Percentiles rank a stretch among this genome's conserved stretches.
Evolutionary conservation across 345 rosid species (phyloP).

Genomic region (Odontarrhena argentea): DNA sequence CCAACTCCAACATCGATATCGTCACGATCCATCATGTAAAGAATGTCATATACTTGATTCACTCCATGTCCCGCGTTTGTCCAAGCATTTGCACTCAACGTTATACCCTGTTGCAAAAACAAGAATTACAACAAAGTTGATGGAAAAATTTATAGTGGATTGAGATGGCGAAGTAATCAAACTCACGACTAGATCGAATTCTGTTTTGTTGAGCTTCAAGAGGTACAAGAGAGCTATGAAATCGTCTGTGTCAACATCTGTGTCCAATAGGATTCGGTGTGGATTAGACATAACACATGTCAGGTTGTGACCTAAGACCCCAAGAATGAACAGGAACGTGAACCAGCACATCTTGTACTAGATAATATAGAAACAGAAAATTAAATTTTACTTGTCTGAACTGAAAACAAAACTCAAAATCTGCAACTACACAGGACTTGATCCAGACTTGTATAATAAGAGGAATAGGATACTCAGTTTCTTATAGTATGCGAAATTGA

Average conservation of each 20-base stretch:
- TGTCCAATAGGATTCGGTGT: constrained; percentile 70
- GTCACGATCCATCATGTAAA: constrained; percentile 91
- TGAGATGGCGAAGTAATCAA: no score
- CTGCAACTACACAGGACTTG: no score
- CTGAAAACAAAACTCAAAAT: no score
- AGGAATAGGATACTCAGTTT: no score
- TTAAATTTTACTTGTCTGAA: no score
- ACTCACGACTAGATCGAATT: constrained; percentile 72
- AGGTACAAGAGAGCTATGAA: constrained; percentile 80
- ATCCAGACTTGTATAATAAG: no score
- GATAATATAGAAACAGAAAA: no score
- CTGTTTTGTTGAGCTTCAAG: constrained; percentile 78
- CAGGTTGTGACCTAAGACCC: constrained; percentile 27
- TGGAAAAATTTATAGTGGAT: no score
- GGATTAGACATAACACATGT: constrained; percentile 37
- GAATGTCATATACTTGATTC: constrained; percentile 82
- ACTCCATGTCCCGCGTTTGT: constrained; percentile 85
- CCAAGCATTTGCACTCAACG: constrained; percentile 78
- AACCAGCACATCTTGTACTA: no score
- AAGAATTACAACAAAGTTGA: no score
- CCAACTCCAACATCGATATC: constrained; percentile 84
- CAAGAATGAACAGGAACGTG: constrained; percentile 17
- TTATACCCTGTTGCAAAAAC: constrained; percentile 57
- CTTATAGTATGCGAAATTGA: no score
- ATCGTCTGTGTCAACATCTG: constrained; percentile 91